These are phyloP conservation scores for Tylopilus sp. DNA, from an alignment of 768 basidiomycete species.

Conservation along the genomic window DNA sequence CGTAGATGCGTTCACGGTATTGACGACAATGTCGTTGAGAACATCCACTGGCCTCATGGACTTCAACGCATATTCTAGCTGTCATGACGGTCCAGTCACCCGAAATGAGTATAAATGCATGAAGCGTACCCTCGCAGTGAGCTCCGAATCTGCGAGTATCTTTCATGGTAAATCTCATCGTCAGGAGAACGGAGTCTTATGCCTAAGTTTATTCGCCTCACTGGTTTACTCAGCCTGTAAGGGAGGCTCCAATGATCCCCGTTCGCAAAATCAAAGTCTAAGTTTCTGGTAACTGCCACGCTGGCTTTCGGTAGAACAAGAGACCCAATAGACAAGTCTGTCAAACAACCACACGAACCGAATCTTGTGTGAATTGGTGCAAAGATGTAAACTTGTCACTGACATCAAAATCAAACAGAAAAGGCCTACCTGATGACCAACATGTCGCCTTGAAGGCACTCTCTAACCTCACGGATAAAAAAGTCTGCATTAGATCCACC, in stretches of 20 bases:
- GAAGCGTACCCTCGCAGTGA: slow-evolving; percentile 48
- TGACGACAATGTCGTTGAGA: slow-evolving; percentile 36
- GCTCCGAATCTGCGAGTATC: slow-evolving; percentile 57
- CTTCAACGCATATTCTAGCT: slow-evolving; percentile 48
- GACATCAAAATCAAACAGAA: background rate
- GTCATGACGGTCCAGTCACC: slow-evolving; percentile 7
- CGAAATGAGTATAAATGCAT: background rate
- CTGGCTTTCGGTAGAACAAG: slow-evolving; percentile 69
- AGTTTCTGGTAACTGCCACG: slow-evolving; percentile 67
- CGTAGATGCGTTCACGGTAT: slow-evolving; percentile 70
- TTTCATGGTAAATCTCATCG: slow-evolving; percentile 18
- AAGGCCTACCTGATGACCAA: slow-evolving; percentile 44
- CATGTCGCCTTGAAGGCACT: slow-evolving; percentile 64
- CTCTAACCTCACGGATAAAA: slow-evolving; percentile 77
- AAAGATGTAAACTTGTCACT: background rate
- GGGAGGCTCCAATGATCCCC: slow-evolving; percentile 40
- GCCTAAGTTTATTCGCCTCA: slow-evolving; percentile 25
- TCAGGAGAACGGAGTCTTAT: slow-evolving; percentile 1
- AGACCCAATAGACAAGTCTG: slow-evolving; percentile 68
- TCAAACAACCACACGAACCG: slow-evolving; percentile 77
- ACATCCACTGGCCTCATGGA: slow-evolving; percentile 42
- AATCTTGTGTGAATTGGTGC: slow-evolving; percentile 41
- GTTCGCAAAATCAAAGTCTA: slow-evolving; percentile 69
- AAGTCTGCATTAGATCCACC: slow-evolving; percentile 82
- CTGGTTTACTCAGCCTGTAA: slow-evolving; percentile 68